Conservation (phyloP, 306 rosid species). For the Quercus wislizeni region DNA sequence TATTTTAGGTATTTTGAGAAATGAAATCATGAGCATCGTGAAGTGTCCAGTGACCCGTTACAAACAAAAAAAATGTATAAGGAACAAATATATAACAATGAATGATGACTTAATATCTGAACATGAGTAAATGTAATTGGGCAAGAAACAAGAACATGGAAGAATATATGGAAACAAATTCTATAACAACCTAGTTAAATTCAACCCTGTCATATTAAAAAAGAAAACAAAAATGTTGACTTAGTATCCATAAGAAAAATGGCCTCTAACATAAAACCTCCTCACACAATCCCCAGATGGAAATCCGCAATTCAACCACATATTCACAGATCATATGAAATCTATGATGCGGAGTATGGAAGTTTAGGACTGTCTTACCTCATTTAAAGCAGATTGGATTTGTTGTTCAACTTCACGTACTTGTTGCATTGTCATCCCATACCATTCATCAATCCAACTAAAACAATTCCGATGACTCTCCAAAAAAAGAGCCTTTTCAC, state of each 20-base stretch:
- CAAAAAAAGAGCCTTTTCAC: slow-evolving; percentile 43
- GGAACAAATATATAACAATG: background rate
- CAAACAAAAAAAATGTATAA: background rate
- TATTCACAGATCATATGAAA: background rate
- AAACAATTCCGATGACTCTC: slow-evolving; percentile 45
- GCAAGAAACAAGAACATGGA: background rate
- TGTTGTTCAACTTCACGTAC: slow-evolving; percentile 32
- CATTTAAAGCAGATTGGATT: slow-evolving; percentile 14
- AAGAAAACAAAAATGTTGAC: background rate
- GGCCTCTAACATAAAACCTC: background rate
- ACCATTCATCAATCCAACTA: slow-evolving; percentile 49
- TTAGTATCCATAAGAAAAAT: background rate
- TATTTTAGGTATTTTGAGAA: background rate
- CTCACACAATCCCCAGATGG: background rate
- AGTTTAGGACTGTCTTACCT: slow-evolving; percentile 24
- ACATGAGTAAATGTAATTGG: background rate
- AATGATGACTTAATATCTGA: too few species aligned
- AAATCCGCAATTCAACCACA: background rate
- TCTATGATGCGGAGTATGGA: background rate
- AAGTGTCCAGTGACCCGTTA: background rate
- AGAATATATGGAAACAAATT: background rate
- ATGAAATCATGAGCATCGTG: background rate
- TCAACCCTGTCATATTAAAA: background rate
- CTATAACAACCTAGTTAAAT: background rate
- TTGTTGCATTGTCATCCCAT: slow-evolving; percentile 37